These are phyloP conservation scores for Bipolaris gigantea DNA, from an alignment of 2,329 filamentous ascomycete species.

Conservation along the genomic window DNA sequence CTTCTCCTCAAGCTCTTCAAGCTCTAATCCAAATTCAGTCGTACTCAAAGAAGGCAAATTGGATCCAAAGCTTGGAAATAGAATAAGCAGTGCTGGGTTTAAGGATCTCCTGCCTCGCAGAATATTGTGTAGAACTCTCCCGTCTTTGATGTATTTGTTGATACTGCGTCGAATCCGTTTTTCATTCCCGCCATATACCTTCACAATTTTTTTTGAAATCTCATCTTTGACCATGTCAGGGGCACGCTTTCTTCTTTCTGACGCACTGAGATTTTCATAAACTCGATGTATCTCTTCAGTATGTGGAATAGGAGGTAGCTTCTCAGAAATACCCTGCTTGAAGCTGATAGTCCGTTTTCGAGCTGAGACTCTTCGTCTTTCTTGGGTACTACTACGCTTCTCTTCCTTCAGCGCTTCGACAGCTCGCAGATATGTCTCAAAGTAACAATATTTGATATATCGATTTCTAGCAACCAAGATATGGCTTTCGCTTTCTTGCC, in stretches of 20 bases:
- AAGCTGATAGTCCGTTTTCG: slow-evolving; percentile 6
- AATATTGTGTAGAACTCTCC: slow-evolving; percentile 6
- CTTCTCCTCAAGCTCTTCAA: slow-evolving; percentile 1
- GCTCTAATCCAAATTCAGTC: slow-evolving; percentile 2
- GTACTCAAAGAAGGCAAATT: neutral
- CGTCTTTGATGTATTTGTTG: slow-evolving; percentile 7
- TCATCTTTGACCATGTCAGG: slow-evolving; percentile 8
- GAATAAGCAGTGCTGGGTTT: slow-evolving; percentile 3
- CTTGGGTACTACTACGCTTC: slow-evolving; percentile 2
- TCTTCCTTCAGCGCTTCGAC: slow-evolving; percentile 4
- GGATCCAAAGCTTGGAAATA: slow-evolving; percentile 6
- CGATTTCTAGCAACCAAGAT: slow-evolving; percentile 2
- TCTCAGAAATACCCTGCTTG: neutral
- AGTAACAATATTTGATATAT: slow-evolving; percentile 15
- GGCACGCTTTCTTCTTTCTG: neutral
- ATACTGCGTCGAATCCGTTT: slow-evolving; percentile 1
- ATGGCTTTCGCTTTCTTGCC: slow-evolving; percentile 5
- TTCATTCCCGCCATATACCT: neutral
- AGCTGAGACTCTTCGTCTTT: neutral
- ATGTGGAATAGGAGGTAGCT: slow-evolving; percentile 2
- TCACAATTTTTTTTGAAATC: slow-evolving; percentile 1
- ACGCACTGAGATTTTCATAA: slow-evolving; percentile 1
- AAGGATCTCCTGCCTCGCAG: neutral
- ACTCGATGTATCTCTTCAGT: neutral
- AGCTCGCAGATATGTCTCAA: slow-evolving; percentile 8